Conservation (phyloP, 768 basidiomycete genomes). For the Mycena floridula region DNA sequence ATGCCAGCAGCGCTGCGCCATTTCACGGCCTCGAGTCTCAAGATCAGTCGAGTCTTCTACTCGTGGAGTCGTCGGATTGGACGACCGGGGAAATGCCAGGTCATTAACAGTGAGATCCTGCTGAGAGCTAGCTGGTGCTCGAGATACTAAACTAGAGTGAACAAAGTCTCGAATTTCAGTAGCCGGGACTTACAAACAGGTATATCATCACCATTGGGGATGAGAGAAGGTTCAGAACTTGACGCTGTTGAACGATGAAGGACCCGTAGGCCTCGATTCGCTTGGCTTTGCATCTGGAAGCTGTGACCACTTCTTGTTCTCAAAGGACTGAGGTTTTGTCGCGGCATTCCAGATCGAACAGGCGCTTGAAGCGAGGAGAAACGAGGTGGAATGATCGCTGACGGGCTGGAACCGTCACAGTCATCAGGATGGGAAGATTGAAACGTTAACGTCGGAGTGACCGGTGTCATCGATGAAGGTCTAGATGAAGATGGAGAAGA, state of each 20-base stretch:
- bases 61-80: constrained; percentile 11
- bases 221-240: constrained; percentile 77
- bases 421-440: constrained; percentile 1
- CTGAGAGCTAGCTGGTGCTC: constrained; percentile 32
- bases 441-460: constrained; percentile 8
- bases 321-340: constrained; percentile 36
- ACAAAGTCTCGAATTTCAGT: constrained; percentile 10
- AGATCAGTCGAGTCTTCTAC: constrained; percentile 43
- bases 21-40: constrained; percentile 58
- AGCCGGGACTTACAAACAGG: constrained; percentile 36
- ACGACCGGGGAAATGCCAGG: constrained; percentile 32
- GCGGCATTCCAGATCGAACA: constrained; percentile 20
- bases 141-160: constrained; percentile 11
- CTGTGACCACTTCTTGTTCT: constrained; percentile 32
- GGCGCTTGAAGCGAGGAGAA: constrained; percentile 41
- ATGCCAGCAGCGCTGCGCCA: constrained; percentile 76
- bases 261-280: constrained; percentile 44
- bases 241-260: constrained; percentile 70
- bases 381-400: constrained; percentile 42
- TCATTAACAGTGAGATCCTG: constrained; percentile 54
- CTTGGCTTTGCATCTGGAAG: constrained; percentile 19
- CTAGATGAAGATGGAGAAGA: constrained; percentile 9
- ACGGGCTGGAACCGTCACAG: constrained; percentile 3
- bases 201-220: constrained; percentile 46
- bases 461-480: constrained; percentile 20